Base-by-base conservation (phyloP, 2,329 filamentous ascomycete species). In the Aaosphaeria arxii region DNA sequence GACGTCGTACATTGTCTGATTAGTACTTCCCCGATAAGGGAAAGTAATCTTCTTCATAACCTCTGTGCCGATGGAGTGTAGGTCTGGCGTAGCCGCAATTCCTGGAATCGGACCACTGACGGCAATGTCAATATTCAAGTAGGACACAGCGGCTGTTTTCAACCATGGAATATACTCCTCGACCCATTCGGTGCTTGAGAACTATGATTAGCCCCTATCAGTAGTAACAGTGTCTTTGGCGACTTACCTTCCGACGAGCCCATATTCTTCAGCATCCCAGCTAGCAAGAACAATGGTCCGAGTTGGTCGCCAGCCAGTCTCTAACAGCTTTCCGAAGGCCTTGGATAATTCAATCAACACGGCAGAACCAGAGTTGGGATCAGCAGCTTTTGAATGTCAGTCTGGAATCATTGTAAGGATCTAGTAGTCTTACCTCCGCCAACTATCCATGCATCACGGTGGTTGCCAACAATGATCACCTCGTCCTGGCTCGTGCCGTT, bases 401-500 rank as follows among this genome's bases (percentile, higher is more conserved):
- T 24, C 17, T 24, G 17, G 3, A 24, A 24, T 24, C 17, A 24
- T 24, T 24, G 17, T 24, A 24, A 24, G 17, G 17, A 24, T 24
- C 17, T 24, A 24, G 17, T 24, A 24, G 17, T 24, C 17, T 24
- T 24, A 24, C 17, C 17, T 4, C 77, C 78, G 5, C 78, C 77
- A 29, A 77, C 67, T 7, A 79, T 76, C 78, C 78, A 81, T 0
- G 78, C 78, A 60, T 81, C 78, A 7, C 77, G 71, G 49, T 80
- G 78, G 35, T 80, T 80, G 4, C 77, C 77, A 28, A 80, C 68
- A 30, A 80, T 63, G 11, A 80, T 64, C 5, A 77, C 75, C 57
- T 86, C 83, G 53, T 79, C 74, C 47, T 73, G 51, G 46, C 87
- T 82, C 32, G 75, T 81, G 54, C 82, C 84, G 52, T 85, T 86